These are phyloP conservation scores for Hemerocallis citrina DNA, from an alignment of 106 monocot genomes.

Conservation along the genomic window DNA sequence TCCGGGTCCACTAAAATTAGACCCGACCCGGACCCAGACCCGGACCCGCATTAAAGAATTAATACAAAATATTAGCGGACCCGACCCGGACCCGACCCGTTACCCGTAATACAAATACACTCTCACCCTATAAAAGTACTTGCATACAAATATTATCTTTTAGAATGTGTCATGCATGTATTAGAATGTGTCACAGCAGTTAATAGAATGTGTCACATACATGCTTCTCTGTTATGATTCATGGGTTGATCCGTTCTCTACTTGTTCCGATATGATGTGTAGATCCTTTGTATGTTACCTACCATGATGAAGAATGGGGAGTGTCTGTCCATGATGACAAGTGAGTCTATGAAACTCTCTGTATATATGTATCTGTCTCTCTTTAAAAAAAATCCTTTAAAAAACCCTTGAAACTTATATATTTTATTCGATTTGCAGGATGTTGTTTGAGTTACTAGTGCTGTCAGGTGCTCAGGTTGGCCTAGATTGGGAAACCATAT, in stretches of 20 bases:
- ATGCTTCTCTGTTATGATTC: background rate
- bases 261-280: background rate
- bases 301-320: constrained; percentile 62
- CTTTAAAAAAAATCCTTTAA: background rate
- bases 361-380: constrained; percentile 9
- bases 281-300: constrained; percentile 35
- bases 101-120: too few species aligned
- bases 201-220: too few species aligned
- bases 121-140: too few species aligned
- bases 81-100: too few species aligned
- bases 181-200: too few species aligned
- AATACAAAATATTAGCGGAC: too few species aligned
- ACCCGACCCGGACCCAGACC: too few species aligned
- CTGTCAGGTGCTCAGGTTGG: constrained; percentile 46
- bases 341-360: constrained; percentile 21
- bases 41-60: too few species aligned
- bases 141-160: too few species aligned
- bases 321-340: constrained; percentile 57
- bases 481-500: constrained; percentile 47
- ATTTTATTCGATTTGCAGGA: constrained; percentile 23
- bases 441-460: constrained; percentile 48
- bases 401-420: background rate
- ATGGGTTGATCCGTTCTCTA: background rate
- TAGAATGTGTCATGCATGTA: too few species aligned
- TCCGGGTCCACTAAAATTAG: too few species aligned